Conservation (phyloP, 345 rosid species). For the Iberis pinnata region DNA sequence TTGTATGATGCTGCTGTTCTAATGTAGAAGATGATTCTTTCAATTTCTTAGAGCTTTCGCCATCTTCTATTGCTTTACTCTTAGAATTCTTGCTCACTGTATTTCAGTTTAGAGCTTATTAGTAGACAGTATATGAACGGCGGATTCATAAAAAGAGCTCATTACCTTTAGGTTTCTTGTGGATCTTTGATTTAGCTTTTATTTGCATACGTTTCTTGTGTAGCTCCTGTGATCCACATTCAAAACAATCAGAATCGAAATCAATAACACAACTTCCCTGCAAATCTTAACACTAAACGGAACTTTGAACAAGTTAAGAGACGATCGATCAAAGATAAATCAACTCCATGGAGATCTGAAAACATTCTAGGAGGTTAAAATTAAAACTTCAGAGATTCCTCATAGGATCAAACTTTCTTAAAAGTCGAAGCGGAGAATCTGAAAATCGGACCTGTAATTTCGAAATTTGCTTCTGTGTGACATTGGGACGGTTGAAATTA, state of each 20-base stretch:
- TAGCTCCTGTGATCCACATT: conserved; percentile 40
- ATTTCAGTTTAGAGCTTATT: neutral
- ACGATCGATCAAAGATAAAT: neutral
- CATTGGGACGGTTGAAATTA: conserved; percentile 35
- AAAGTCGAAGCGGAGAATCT: too few species aligned
- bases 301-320: neutral
- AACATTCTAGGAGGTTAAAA: too few species aligned
- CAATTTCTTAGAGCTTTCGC: neutral
- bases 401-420: neutral
- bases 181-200: conserved; percentile 41
- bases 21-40: conserved; percentile 14
- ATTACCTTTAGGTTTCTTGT: conserved; percentile 45
- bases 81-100: conserved; percentile 15
- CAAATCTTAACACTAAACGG: too few species aligned
- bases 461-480: conserved; percentile 41
- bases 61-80: conserved; percentile 11
- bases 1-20: conserved; percentile 3
- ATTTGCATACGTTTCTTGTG: conserved; percentile 63
- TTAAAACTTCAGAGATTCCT: too few species aligned
- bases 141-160: neutral
- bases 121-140: neutral
- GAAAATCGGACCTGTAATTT: conserved; percentile 43
- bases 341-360: too few species aligned
- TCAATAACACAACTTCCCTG: too few species aligned
- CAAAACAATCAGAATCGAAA: too few species aligned